Percentiles rank a stretch among this genome's conserved stretches.
phyloP scores from a whole-genome alignment of 2,329 filamentous ascomycete genomes.

The Fusarium buxicola region DNA sequence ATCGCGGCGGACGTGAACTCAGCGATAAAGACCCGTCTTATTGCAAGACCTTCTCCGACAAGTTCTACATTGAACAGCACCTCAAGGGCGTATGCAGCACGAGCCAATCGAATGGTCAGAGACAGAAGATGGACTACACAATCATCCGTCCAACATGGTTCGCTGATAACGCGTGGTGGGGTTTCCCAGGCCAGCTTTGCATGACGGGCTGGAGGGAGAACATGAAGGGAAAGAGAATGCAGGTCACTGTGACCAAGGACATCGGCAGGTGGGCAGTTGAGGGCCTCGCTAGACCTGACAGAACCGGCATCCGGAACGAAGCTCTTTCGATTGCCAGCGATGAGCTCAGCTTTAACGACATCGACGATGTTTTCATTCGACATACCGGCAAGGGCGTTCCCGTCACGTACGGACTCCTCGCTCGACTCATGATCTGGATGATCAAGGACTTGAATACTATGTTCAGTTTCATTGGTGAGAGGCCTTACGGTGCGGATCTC shows the following conservation, averaged over 20 bases:
- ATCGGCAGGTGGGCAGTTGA: conserved; percentile 43
- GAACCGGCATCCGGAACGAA: conserved; percentile 32
- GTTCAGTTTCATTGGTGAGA: conserved; percentile 39
- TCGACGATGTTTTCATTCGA: conserved; percentile 33
- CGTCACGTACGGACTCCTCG: conserved; percentile 35
- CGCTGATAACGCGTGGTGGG: conserved; percentile 44
- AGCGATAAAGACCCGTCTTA: conserved; percentile 45
- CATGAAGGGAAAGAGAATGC: conserved; percentile 43
- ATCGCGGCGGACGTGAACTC: conserved; percentile 72
- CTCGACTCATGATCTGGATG: conserved; percentile 39
- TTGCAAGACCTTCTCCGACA: conserved; percentile 54
- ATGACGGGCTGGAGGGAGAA: conserved; percentile 45
- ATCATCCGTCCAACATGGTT: conserved; percentile 48
- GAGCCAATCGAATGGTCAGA: too few relatives aligned
- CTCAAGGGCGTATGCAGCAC: conserved; percentile 55
- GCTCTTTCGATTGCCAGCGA: conserved; percentile 44
- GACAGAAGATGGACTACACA: conserved; percentile 45
- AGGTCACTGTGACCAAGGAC: conserved; percentile 42
- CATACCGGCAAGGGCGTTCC: conserved; percentile 39
- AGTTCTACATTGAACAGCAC: conserved; percentile 70
- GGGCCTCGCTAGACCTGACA: conserved; percentile 31
- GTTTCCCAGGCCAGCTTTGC: conserved; percentile 41
- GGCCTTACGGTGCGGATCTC: conserved; percentile 39
- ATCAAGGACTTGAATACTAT: conserved; percentile 39
- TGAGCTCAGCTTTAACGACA: conserved; percentile 38